Evolutionary conservation across 805 yeast species (phyloP), one percentile per base, ranked within the genome.

Genomic region (Vanderwaltozyma polyspora): DNA sequence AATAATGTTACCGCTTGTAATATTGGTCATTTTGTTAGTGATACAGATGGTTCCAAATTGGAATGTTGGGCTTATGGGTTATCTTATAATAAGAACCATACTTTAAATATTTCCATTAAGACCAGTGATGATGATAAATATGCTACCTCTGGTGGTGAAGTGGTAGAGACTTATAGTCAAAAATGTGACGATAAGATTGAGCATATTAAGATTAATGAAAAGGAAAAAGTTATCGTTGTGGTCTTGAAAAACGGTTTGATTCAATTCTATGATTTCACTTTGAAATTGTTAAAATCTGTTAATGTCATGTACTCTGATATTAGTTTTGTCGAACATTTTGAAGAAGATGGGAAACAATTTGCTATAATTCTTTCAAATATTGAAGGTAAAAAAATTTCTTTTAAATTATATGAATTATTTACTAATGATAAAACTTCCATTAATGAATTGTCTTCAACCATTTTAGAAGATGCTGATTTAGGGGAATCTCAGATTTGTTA

Each of bases 1-100:
- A 51, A 48, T 25, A 41, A 46, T 25, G 52, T 58, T 12, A 52
- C 57, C n/a, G 55, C 60, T 2, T 57, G 56, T 27, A 48, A 51
- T 33, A 50, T 45, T 9, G 40, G 41, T 7, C 43, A 43, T 22
- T 32, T 19, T n/a, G 34, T 14, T 21, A 36, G 41, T 23, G 30
- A 34, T 7, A 42, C 40, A 13, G 29, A 30, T n/a, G 39, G 23
- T 4, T 25, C 29, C 19, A 28, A 26, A 4, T 32, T 34, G 14
- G 56, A 52, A 33, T 30, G 46, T 13, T 50, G 55, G 56, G 46
- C 46, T 15, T 54, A 49, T 27, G 42, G 44, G 17, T 29, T 46
- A 18, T 40, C 42, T 19, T 45, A 47, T 13, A 49, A 43, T 31
- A 52, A 47, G 32, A 37, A 33, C 17, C 37, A 38, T 28, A 34